Base-by-base conservation (phyloP, 805 yeast species). In the Myxozyma monticola region DNA sequence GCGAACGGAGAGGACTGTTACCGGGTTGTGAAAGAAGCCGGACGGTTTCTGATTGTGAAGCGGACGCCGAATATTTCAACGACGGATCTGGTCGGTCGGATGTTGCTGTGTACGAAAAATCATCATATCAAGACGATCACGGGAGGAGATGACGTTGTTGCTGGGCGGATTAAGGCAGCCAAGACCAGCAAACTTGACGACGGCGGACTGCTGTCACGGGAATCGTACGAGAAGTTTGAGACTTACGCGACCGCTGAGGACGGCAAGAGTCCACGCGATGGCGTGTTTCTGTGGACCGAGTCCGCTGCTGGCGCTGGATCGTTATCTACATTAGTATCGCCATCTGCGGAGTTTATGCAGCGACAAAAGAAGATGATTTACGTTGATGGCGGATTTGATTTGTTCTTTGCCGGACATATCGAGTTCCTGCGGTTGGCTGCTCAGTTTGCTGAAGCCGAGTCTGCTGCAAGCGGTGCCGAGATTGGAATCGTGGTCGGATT, bases 1-100 rank as follows among this genome's bases (percentile, higher is more conserved):
- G 96, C 96, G 14, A 77, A 88, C 63, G 99, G 99, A 1, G 83
- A 87, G 49, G 99, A 93, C 69, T 88, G 97, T 63, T 93, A 93
- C 69, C 84, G 85, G 50, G 75, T 67, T 22, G 87, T 90, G 59
- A 90, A 91, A 66, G 88, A 87, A 46, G 69, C 80, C 64, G 96
- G 95, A n/a, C 71, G 91, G 59, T 87, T 91, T 65, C 77, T 83
- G 18, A 88, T 88, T n/a, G 98, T 93, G 37, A 89, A 87, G 68
- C 75, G 99, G 59, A 93, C 99, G 0, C 91, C 89, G 12, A 90
- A 90, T 63, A 93, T 93, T 38, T 84, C 93, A 52, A 93, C 99
- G 2, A 93, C 99, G 0, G 98, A 93, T 64, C 76, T 93, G 48
- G 96, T 93, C 48, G 93, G 90, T 22, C 76, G 98, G 54, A 85